Conservation (phyloP, 805 yeast species). For the Monosporozyma servazzii region DNA sequence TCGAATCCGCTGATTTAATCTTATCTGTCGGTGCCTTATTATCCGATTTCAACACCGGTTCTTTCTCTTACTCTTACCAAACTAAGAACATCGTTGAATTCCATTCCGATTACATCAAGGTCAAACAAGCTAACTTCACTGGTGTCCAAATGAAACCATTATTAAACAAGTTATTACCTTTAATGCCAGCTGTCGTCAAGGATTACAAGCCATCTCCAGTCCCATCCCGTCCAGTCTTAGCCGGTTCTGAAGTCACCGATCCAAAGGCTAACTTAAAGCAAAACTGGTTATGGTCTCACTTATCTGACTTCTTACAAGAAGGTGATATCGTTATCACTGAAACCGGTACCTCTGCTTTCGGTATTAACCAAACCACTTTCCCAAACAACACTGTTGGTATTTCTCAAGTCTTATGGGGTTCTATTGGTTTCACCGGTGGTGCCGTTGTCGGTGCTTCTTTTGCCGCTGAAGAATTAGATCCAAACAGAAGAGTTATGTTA, state of each 20-base stretch:
- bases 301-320: constrained; percentile 5
- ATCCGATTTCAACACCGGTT: constrained; percentile 6
- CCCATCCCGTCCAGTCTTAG: neutral
- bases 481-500: constrained; percentile 4
- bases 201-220: constrained; percentile 1
- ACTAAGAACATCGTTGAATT: constrained; percentile 3
- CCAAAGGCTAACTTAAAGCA: constrained; percentile 3
- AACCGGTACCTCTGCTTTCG: constrained; percentile 6
- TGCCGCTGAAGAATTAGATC: constrained; percentile 6
- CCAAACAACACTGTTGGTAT: constrained; percentile 5
- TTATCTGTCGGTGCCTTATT: constrained; percentile 5
- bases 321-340: constrained; percentile 6
- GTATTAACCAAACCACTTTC: constrained; percentile 3
- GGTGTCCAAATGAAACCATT: constrained; percentile 4
- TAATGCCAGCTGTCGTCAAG: neutral
- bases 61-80: constrained; percentile 3
- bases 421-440: constrained; percentile 7
- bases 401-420: constrained; percentile 5
- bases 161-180: constrained; percentile 1
- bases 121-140: constrained; percentile 1
- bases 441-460: constrained; percentile 5
- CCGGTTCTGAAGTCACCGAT: neutral
- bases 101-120: constrained; percentile 5
- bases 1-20: constrained; percentile 5
- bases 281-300: constrained; percentile 4